Base-by-base conservation (phyloP, 1,284 basidiomycete species). In the Sporisorium exsertum region DNA sequence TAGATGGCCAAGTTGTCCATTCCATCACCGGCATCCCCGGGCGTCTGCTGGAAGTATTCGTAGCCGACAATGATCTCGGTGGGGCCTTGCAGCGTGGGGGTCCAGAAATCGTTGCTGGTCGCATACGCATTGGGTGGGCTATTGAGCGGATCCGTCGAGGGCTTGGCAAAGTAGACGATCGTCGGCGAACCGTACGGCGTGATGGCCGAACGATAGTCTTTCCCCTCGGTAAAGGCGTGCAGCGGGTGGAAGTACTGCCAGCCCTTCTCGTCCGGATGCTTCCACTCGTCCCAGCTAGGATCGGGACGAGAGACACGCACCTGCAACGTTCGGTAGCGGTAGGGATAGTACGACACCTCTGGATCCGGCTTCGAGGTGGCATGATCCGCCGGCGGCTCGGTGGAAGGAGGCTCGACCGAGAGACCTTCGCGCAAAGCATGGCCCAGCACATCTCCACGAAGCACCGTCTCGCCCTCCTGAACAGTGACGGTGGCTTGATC, bases 201-300 rank as follows among this genome's bases (percentile, higher is more conserved):
- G 27, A 77, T 72, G 27, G 49, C 45, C 9, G 74, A 77, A 15
- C 69, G 51, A 45, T 77, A 77, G 9, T 61, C 42, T n/a, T 72
- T 65, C 43, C 74, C 74, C 37, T 76, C 74, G 43, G 67, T 69
- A 16, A 79, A 79, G 7, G 68, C 68, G 27, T 79, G 75, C 22
- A 79, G 58, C 1, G 81, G 81, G n/a, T 81, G 72, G 56, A 68
- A 81, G 58, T 80, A 83, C 55, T 68, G 58, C 81, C 81, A 82
- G 4, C 79, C 81, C 6, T 40, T 20, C 24, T 63, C 67, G 40
- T 79, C 70, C 5, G 81, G 77, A 16, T 27, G 24, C 35, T 61
- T 64, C 69, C 75, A 79, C 37, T 71, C 71, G 4, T 59, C 64
- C 80, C 79, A 82, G 16, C 20, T 37, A 0, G 66, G 45, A 18